Percentiles rank a stretch among this genome's conserved stretches.
phyloP scores from a whole-genome alignment of 345 rosid species.

The Lepidium africanum region DNA sequence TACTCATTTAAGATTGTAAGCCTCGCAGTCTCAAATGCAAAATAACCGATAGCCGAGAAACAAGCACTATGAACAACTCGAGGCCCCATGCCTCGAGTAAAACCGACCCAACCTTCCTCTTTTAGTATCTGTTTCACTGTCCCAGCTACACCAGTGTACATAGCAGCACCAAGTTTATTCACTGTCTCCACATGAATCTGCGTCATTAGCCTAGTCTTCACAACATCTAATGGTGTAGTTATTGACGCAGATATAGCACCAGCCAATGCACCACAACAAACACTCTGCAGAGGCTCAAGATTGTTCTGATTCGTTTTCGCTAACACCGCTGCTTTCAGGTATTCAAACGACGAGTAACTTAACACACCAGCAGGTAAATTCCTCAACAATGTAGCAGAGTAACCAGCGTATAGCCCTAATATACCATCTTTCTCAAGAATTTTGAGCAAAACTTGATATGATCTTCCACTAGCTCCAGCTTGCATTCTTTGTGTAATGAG shows the following conservation, averaged over 20 bases:
- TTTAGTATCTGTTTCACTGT: conserved; percentile 69
- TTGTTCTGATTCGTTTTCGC: conserved; percentile 42
- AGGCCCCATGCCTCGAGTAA: conserved; percentile 80
- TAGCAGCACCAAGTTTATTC: conserved; percentile 47
- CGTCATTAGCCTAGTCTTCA: conserved; percentile 94
- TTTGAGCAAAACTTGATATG: conserved; percentile 63
- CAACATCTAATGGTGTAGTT: conserved; percentile 87
- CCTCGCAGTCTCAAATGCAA: conserved; percentile 94
- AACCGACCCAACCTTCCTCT: conserved; percentile 92
- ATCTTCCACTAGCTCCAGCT: conserved; percentile 76
- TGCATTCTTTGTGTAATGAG: conserved; percentile 91
- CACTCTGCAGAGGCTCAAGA: conserved; percentile 83
- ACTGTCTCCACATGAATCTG: conserved; percentile 46
- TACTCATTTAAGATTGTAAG: conserved; percentile 61
- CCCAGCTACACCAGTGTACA: conserved; percentile 51
- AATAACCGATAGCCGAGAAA: conserved; percentile 82
- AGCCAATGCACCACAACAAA: conserved; percentile 81
- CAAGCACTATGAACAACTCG: conserved; percentile 91
- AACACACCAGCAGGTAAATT: conserved; percentile 91
- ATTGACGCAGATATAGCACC: conserved; percentile 90
- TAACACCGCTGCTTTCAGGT: conserved; percentile 75
- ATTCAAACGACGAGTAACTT: conserved; percentile 88
- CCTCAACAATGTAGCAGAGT: conserved; percentile 79
- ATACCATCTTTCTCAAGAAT: conserved; percentile 83
- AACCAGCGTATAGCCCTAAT: conserved; percentile 82